Evolutionary conservation across 2,329 filamentous ascomycete genomes (phyloP).

Genomic region (Dothidotthia symphoricarpi): DNA sequence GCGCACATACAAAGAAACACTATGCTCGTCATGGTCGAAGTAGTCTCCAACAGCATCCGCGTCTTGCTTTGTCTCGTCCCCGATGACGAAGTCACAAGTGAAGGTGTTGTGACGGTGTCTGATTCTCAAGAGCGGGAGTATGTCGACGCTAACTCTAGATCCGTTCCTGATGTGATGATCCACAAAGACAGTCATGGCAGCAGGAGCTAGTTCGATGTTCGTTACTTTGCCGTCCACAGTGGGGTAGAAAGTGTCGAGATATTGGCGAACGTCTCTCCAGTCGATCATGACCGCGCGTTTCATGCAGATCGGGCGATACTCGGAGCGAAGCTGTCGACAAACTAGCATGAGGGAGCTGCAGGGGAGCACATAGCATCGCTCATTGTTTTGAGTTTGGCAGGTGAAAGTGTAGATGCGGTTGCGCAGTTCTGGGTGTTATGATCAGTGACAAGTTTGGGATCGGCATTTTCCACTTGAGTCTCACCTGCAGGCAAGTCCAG

Average conservation of each 20-base stretch:
- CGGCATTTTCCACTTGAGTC: too few species aligned
- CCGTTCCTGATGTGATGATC: too few species aligned
- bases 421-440: slow-evolving; percentile 4
- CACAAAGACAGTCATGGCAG: slow-evolving; percentile 2
- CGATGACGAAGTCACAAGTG: too few species aligned
- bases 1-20: too few species aligned
- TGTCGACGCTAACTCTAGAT: too few species aligned
- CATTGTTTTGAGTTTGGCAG: background rate
- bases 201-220: slow-evolving; percentile 1
- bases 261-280: slow-evolving; percentile 3
- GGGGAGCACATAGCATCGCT: slow-evolving; percentile 1
- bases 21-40: too few species aligned
- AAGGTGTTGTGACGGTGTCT: too few species aligned
- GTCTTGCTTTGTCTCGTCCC: too few species aligned
- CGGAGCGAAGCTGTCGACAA: slow-evolving; percentile 1
- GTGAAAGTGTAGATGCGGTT: slow-evolving; percentile 4
- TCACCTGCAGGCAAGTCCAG: too few species aligned
- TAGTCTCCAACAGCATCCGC: too few species aligned
- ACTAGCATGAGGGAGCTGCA: background rate
- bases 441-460: too few species aligned
- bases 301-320: slow-evolving; percentile 3
- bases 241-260: slow-evolving; percentile 1
- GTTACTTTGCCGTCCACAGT: background rate
- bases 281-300: slow-evolving; percentile 1
- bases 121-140: too few species aligned